Base-by-base conservation (phyloP, 768 basidiomycete species). In the Polyporus arcularius region DNA sequence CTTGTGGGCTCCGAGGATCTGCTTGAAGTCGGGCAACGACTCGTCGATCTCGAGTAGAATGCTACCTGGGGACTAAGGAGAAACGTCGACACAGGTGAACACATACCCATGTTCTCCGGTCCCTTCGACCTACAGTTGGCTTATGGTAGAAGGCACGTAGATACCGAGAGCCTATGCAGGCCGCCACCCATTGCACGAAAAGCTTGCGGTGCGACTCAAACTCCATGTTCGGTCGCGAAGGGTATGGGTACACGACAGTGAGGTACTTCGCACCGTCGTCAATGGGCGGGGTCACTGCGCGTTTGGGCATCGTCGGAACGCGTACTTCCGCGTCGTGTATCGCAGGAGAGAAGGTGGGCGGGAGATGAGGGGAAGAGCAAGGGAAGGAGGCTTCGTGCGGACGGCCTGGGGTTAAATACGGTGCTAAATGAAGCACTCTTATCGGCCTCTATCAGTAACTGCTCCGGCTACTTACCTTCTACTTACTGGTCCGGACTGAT, bases 251-350 rank as follows among this genome's bases (percentile, higher is more conserved):
- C 1, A 78, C 75, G 63, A 82, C 75, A n/a, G 77, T 75, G 6
- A 82, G 68, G 61, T 78, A 81, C 40, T 71, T 67, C 0, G 80
- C 79, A 51, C 79, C 82, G 38, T 82, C 80, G 38, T 79, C 75
- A 7, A 65, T 66, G 10, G 78, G 78, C 9, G 77, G 78, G 3
- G 81, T 80, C 42, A 67, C 58, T 4, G 70, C 55, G 14, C 81
- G 79, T 65, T 80, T 79, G 0, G 76, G 75, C 80, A 81, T 77
- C 65, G 18, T 26, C 21, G 21, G 2, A 26, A 26, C 21, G 21
- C 21, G 21, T 26, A 26, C 21, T 26, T 26, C 21, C 21, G 21
- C 21, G 21, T 26, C 21, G 21, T 26, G 21, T 26, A 26, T 26
- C 21, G 21, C 21, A 26, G 21, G 21, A 26, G 21, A 26, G 21